Conservation (phyloP, 345 rosid genomes). For the Eucalyptus microcorys region DNA sequence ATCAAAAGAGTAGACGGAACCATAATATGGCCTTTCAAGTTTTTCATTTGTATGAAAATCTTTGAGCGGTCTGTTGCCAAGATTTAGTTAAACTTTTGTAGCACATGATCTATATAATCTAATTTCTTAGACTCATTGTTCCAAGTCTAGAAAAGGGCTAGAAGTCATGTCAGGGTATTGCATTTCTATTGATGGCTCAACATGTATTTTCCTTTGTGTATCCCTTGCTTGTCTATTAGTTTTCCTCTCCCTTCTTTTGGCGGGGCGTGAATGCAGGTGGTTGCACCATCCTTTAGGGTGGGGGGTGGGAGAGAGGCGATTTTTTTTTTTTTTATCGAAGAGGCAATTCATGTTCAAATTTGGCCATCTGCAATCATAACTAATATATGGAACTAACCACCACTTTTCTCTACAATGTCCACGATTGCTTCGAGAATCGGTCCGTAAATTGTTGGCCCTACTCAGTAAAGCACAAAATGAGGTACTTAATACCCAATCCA, state of each 20-base stretch:
- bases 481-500: not conserved
- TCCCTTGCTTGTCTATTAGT: too few relatives aligned
- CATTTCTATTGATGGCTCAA: not conserved
- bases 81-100: not conserved
- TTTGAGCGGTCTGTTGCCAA: not conserved
- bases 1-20: too few relatives aligned
- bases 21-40: too few relatives aligned
- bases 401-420: conserved; percentile 80
- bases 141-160: not conserved
- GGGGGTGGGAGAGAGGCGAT: not conserved
- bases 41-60: not conserved
- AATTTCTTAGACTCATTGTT: not conserved
- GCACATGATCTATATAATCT: not conserved
- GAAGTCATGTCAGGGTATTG: not conserved
- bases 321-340: not conserved
- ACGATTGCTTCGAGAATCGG: conserved; percentile 82
- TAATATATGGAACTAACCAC: conserved; percentile 87
- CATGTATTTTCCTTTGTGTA: too few relatives aligned
- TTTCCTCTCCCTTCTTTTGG: not conserved
- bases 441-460: conserved; percentile 95
- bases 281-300: not conserved
- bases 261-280: not conserved
- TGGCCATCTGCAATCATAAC: conserved; percentile 95
- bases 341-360: conserved; percentile 8
- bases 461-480: not conserved